Percentiles rank a stretch among this genome's conserved stretches.
Evolutionary conservation across 2,329 filamentous ascomycete species (phyloP).

Genomic region (Ramularia endophylla): DNA sequence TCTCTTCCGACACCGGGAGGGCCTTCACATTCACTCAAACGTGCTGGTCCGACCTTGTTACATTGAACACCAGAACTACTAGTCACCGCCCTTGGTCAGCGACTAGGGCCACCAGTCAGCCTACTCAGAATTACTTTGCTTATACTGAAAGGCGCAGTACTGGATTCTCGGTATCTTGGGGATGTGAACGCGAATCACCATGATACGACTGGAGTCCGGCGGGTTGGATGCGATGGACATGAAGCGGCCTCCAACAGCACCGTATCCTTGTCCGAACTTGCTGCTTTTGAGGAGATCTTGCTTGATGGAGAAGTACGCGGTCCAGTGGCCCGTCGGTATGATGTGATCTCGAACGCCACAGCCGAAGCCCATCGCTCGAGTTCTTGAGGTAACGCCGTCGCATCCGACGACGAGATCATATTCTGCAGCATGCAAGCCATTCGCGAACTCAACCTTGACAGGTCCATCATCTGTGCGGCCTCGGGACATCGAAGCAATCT

Average conservation of each 20-base stretch:
- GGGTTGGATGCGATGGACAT: too few relatives aligned
- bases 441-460: constrained; percentile 38
- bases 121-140: too few relatives aligned
- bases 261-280: constrained; percentile 35
- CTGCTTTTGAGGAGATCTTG: constrained; percentile 36
- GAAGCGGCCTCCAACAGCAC: constrained; percentile 36
- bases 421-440: constrained; percentile 31
- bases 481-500: constrained; percentile 34
- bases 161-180: too few relatives aligned
- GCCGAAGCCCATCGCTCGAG: constrained; percentile 40
- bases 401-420: constrained; percentile 47
- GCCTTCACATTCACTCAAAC: too few relatives aligned
- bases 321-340: constrained; percentile 34
- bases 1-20: too few relatives aligned
- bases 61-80: too few relatives aligned
- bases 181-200: too few relatives aligned
- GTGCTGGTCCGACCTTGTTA: too few relatives aligned
- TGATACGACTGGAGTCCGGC: too few relatives aligned
- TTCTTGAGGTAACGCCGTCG: constrained; percentile 45
- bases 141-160: too few relatives aligned
- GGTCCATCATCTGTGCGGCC: constrained; percentile 27
- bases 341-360: constrained; percentile 38
- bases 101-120: too few relatives aligned
- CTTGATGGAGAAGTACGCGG: constrained; percentile 38
- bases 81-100: too few relatives aligned